Evolutionary conservation across 805 yeast genomes (phyloP).

Genomic region (Spathaspora passalidarum): DNA sequence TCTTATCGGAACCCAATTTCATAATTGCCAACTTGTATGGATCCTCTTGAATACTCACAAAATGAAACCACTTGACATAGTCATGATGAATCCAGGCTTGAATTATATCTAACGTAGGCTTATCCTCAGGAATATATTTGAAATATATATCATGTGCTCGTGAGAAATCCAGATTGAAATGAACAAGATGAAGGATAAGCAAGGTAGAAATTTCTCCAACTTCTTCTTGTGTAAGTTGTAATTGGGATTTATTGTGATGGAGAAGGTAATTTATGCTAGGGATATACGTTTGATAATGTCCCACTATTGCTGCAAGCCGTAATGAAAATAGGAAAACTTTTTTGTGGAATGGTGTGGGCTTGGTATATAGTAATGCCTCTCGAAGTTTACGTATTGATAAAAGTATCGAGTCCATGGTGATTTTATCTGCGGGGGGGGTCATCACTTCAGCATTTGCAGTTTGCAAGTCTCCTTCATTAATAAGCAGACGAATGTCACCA

Average conservation of each 20-base stretch:
- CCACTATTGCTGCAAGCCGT: slow-evolving; percentile 41
- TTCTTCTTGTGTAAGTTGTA: slow-evolving; percentile 20
- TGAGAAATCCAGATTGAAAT: slow-evolving; percentile 32
- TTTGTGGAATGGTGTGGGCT: slow-evolving; percentile 34
- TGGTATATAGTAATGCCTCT: slow-evolving; percentile 47
- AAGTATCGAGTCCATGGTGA: slow-evolving; percentile 24
- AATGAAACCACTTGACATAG: slow-evolving; percentile 26
- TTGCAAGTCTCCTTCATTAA: slow-evolving; percentile 8
- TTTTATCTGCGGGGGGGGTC: background rate
- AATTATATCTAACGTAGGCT: slow-evolving; percentile 14
- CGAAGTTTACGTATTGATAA: slow-evolving; percentile 46
- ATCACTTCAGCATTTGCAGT: background rate
- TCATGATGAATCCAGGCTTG: slow-evolving; percentile 29
- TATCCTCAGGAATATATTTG: slow-evolving; percentile 18
- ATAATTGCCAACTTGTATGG: slow-evolving; percentile 33
- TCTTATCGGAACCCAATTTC: slow-evolving; percentile 38
- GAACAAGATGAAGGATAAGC: slow-evolving; percentile 44
- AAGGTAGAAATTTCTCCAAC: slow-evolving; percentile 38
- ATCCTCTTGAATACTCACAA: slow-evolving; percentile 34
- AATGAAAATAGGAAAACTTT: slow-evolving; percentile 49
- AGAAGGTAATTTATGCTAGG: slow-evolving; percentile 50
- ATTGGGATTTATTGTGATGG: slow-evolving; percentile 8
- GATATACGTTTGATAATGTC: slow-evolving; percentile 52
- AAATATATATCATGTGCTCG: slow-evolving; percentile 29
- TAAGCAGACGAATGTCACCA: slow-evolving; percentile 3